Evolutionary conservation across 768 basidiomycete species (phyloP), one percentile per base, ranked within the genome.

Genomic region (Termitomyces sp.): DNA sequence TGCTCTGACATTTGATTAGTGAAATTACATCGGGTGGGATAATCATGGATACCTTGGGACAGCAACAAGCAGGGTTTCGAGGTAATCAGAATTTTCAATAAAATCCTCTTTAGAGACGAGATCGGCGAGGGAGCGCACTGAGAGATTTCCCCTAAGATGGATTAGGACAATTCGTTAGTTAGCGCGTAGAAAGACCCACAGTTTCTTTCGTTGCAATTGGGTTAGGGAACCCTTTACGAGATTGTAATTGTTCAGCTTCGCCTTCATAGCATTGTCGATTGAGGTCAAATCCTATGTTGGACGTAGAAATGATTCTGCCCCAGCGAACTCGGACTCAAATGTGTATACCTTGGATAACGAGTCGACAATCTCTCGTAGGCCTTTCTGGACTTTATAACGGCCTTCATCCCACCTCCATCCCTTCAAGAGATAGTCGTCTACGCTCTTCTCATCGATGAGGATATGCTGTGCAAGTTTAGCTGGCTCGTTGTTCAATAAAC

Each of bases 381-480:
- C 82, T 62, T 84, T 82, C 66, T 94, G 89, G 22, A 85, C 77
- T 46, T 89, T 88, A 71, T 95, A 99, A 59, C 96, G 83, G 21
- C 91, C 85, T 64, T 88, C 85, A 65, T 98, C 95, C 97, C 97
- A 99, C 62, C 78, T 82, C 95, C 95, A 99, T 5, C 78, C 79
- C 3, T 73, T 71, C n/a, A 95, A 67, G 14, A 95, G 70, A 66
- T 94, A 94, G 53, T 83, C 80, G 55, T 96, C 91, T 7, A 90
- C 81, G 30, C 76, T 79, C 56, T 80, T 75, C 65, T 96, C 93
- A 61, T 96, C 87, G 19, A 95, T 83, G 37, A 87, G 75, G 38
- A 88, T 73, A 65, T 94, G 90, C 65, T 89, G 88, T 14, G 77
- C 70, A 48, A 90, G 78, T 67, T 87, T 90, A 50, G 77, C 67